Evolutionary conservation across 768 basidiomycete genomes (phyloP).

Genomic region (Lactarius sp.): DNA sequence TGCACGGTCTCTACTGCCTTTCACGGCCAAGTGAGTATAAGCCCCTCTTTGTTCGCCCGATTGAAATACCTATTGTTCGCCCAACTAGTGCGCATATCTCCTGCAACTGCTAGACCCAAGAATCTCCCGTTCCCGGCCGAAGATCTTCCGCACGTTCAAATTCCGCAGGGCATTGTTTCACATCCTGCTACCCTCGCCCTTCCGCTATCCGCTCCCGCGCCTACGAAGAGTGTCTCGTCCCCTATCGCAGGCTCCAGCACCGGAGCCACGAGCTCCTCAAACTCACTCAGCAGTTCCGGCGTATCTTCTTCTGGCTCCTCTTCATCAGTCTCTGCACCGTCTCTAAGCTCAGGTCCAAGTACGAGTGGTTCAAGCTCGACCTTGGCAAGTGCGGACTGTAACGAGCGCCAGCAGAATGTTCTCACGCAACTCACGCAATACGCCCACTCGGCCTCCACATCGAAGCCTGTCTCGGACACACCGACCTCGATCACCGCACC

Average conservation of each 20-base stretch:
- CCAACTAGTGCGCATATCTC: slow-evolving; percentile 77
- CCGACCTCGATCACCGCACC: slow-evolving; percentile 36
- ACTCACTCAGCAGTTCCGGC: slow-evolving; percentile 27
- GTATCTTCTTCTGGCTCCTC: slow-evolving; percentile 41
- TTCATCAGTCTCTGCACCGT: slow-evolving; percentile 34
- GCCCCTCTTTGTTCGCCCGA: slow-evolving; percentile 1
- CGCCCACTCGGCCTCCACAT: slow-evolving; percentile 4
- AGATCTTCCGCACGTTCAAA: slow-evolving; percentile 26
- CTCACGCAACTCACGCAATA: slow-evolving; percentile 44
- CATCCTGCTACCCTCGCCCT: slow-evolving; percentile 44
- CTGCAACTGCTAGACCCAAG: slow-evolving; percentile 85
- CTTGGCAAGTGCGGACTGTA: slow-evolving; percentile 44
- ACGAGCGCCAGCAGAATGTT: slow-evolving; percentile 46
- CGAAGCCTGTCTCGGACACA: slow-evolving; percentile 14
- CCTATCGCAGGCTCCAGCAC: slow-evolving; percentile 49
- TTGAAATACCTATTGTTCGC: slow-evolving; percentile 29
- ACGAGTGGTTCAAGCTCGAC: slow-evolving; percentile 48
- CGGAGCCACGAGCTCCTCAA: slow-evolving; percentile 24
- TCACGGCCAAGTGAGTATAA: slow-evolving; percentile 73
- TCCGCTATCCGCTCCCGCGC: slow-evolving; percentile 42
- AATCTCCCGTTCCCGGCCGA: slow-evolving; percentile 37
- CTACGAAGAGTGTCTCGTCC: slow-evolving; percentile 63
- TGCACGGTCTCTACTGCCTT: slow-evolving; percentile 87
- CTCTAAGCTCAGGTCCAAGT: slow-evolving; percentile 36
- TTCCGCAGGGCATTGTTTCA: slow-evolving; percentile 11